Conservation (phyloP, 2,329 filamentous ascomycete species). For the Torrubiellomyces zombiae region DNA sequence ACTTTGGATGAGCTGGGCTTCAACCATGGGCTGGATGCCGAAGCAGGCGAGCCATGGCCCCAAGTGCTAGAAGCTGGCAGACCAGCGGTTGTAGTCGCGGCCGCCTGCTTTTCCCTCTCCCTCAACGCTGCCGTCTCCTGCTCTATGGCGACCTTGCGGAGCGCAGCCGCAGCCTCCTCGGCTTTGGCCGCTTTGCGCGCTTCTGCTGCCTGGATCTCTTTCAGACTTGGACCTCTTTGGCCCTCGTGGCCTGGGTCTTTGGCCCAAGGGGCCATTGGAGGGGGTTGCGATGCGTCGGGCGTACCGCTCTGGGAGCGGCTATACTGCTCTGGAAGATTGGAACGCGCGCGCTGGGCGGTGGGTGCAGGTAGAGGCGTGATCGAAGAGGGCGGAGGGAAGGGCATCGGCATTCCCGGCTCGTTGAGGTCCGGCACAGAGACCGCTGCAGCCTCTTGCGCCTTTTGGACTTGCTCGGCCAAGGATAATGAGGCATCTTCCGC, state of each 20-base stretch:
- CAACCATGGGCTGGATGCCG: conserved; percentile 48
- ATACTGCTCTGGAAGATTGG: conserved; percentile 65
- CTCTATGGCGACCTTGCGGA: conserved; percentile 63
- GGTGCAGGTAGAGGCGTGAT: conserved; percentile 75
- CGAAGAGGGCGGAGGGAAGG: conserved; percentile 55
- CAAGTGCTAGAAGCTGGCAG: conserved; percentile 81
- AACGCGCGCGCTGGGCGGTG: conserved; percentile 68
- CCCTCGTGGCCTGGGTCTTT: conserved; percentile 57
- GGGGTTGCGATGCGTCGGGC: conserved; percentile 41
- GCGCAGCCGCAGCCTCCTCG: conserved; percentile 64
- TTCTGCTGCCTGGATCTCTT: conserved; percentile 92
- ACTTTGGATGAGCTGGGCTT: conserved; percentile 40
- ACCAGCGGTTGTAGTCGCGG: conserved; percentile 49
- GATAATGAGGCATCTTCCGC: conserved; percentile 33
- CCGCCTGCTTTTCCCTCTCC: conserved; percentile 36
- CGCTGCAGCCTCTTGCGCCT: conserved; percentile 40
- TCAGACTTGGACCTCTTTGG: conserved; percentile 77
- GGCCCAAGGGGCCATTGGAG: conserved; percentile 86
- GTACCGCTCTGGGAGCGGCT: conserved; percentile 62
- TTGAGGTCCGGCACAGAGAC: conserved; percentile 29
- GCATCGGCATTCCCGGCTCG: conserved; percentile 54
- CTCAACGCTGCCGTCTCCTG: conserved; percentile 50
- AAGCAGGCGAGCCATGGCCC: conserved; percentile 62
- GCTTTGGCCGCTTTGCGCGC: conserved; percentile 81
- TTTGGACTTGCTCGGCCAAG: conserved; percentile 70